Evolutionary conservation across 208 protist species (phyloP).

Genomic region (Acanthamoeba comandoni): DNA sequence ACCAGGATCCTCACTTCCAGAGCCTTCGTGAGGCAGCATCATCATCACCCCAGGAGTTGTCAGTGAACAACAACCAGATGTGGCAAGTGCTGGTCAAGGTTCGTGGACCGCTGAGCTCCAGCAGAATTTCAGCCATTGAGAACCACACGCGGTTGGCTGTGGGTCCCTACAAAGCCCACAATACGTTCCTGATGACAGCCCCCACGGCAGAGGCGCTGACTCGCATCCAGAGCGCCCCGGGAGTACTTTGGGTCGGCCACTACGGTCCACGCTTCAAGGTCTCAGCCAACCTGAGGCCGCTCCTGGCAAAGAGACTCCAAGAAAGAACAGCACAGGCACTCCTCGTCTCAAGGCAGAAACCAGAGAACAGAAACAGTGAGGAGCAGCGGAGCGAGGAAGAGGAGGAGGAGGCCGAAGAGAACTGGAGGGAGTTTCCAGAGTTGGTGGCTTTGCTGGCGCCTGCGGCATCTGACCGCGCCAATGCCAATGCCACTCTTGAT

Average conservation of each 20-base stretch:
- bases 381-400: neutral
- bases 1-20: too few species aligned
- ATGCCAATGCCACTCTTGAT: too few species aligned
- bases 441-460: too few species aligned
- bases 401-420: neutral
- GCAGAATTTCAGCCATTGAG: conserved; percentile 22
- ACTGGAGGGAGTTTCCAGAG: neutral
- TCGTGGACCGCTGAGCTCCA: neutral
- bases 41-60: too few species aligned
- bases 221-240: neutral
- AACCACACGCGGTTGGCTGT: neutral
- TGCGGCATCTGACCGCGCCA: too few species aligned
- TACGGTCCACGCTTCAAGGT: neutral
- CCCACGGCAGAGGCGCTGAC: neutral
- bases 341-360: neutral
- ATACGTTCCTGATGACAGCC: conserved; percentile 14
- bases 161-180: conserved; percentile 8
- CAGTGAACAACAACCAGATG: neutral
- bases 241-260: conserved; percentile 2
- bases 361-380: neutral
- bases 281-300: neutral
- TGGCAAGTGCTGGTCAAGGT: conserved; percentile 2
- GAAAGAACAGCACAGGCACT: neutral
- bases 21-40: too few species aligned
- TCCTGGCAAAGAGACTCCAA: neutral